Base-by-base conservation (phyloP, 257 asterid genomes). In the Avicennia marina region DNA sequence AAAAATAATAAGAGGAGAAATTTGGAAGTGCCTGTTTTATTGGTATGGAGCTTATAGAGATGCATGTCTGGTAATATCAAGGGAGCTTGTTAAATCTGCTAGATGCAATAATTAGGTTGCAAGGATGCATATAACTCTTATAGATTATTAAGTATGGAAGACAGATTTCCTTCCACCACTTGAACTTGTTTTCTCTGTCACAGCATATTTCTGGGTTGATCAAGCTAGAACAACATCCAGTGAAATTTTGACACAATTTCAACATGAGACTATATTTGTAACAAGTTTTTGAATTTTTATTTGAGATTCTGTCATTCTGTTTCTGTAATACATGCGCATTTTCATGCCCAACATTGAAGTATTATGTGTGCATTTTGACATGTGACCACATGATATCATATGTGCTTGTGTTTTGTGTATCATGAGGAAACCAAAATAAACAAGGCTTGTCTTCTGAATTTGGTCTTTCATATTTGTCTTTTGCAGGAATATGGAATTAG, bases 401-500 rank as follows among this genome's bases (percentile, higher is more conserved):
- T 36, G 42, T 36, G 15, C 1, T 3, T 36, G 42, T n/a, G n/a
- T n/a, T n/a, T 36, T 36, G 42, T 36, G 42, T 11, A 1, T 36
- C 15, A 36, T 36, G 42, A 36, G 42, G 8, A 10, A 36, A 36
- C 15, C 4, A 10, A 9, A 13, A 10, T 36, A 36, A 0, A 1
- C 42, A 36, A 36, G n/a, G 12, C 10, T 7, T 2, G 1, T 36
- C 11, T 1, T 36, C 42, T 36, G 15, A 10, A 2, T 11, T 11
- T 36, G 12, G 24, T 50, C 21, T 24, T 33, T 67, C 54, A 32
- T 56, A 36, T 1, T 52, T 64, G 56, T 41, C 11, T 63, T 56
- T 10, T 73, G 58, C 69, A 93, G 98, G 98, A 93, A 69, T 86
- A 81, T 74, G 97, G 94, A 18, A 86, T 93, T 60, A 61, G 27